Evolutionary conservation across 2,329 filamentous ascomycete genomes (phyloP), one percentile per base, ranked within the genome.

Genomic region (Hansfordia pulvinata): DNA sequence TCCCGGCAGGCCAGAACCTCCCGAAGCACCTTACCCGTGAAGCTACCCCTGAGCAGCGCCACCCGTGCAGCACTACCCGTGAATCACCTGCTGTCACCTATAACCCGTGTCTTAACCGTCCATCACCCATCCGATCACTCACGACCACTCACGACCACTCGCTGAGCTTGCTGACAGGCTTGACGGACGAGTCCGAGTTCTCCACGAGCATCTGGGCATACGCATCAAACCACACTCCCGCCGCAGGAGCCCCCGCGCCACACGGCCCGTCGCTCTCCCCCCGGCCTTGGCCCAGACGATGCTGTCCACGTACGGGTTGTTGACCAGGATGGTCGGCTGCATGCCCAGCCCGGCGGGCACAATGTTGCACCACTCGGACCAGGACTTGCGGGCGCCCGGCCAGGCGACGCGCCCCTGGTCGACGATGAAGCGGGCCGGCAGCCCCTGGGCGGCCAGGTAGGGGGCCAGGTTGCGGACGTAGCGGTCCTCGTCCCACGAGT

Each of bases 221-320:
- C 32, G 51, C 50, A 10, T 56, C 44, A 31, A 56, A 58, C 56
- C 56, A 60, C 4, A 31, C 31, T 3, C 56, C 56, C 1, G 56
- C 54, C 11, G 27, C 33, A 2, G 56, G 50, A 2, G 56, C 56
- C 3, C 46, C 46, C 16, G 39, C 36, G 1, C 55, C 54, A 32
- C 54, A 58, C 27, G 45, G 28, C 4, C 56, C 56, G 29, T 60
- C 56, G 24, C 46, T 52, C 43, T 61, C 57, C 56, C 56, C 8
- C 52, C 54, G 0, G 55, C 56, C 47, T 61, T 60, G 26, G 55
- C 46, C 56, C 56, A 61, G 10, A 59, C 56, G 23, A 61, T 47
- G 29, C 48, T 49, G 34, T 60, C 56, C 4, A 60, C 41, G 27
- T 50, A 31, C 2, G 39, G 37, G 36, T 53, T 56, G 26, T 48